Evolutionary conservation across 805 yeast species (phyloP).

Genomic region (Wickerhamiella slavikovae): DNA sequence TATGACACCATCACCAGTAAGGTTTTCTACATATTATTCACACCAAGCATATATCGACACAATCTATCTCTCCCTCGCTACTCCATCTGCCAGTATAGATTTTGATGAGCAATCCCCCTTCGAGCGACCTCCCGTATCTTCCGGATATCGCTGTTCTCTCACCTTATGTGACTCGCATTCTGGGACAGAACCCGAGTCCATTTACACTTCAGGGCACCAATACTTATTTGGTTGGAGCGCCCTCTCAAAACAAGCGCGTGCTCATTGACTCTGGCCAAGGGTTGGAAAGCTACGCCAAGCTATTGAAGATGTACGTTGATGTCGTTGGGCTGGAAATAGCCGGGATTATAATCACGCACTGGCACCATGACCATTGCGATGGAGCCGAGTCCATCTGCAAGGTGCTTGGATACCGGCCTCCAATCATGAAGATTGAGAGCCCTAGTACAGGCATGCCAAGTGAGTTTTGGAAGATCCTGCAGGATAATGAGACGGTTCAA

Average conservation of each 20-base stretch:
- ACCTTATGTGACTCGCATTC: conserved; percentile 17
- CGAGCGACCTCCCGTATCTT: conserved; percentile 5
- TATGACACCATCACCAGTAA: too few relatives aligned
- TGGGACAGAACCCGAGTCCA: conserved; percentile 20
- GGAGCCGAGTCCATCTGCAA: conserved; percentile 12
- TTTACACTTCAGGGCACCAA: conserved; percentile 22
- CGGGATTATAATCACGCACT: conserved; percentile 17
- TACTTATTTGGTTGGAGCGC: conserved; percentile 20
- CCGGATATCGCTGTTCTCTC: conserved; percentile 12
- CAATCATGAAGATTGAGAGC: conserved; percentile 6
- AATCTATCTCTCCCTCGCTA: too few relatives aligned
- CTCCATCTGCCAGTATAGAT: too few relatives aligned
- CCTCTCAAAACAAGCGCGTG: conserved; percentile 11
- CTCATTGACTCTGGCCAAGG: conserved; percentile 21
- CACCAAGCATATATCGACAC: too few relatives aligned
- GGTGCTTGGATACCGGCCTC: conserved; percentile 5
- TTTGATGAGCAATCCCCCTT: too few relatives aligned
- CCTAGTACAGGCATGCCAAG: neutral
- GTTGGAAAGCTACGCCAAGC: conserved; percentile 11
- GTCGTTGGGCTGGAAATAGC: conserved; percentile 9
- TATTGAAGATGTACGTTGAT: conserved; percentile 11
- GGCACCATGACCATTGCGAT: conserved; percentile 20
- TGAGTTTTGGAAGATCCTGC: conserved; percentile 3
- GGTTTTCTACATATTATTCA: too few relatives aligned
- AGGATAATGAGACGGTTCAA: conserved; percentile 12